phyloP scores from a whole-genome alignment of 495 filamentous ascomycete species.

The Podospora tetraspora region DNA sequence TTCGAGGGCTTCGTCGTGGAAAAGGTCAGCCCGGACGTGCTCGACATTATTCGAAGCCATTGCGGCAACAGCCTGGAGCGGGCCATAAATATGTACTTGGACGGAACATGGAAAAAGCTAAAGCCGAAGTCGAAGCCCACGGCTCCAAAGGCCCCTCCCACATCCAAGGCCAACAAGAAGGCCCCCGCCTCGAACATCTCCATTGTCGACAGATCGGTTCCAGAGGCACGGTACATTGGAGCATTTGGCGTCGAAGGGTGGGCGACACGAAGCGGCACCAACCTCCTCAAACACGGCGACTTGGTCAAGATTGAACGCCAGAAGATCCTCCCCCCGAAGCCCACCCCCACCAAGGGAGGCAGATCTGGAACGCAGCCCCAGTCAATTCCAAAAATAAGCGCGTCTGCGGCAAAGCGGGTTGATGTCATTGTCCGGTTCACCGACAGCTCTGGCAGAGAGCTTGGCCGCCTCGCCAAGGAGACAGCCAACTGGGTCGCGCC shows the following conservation, averaged over 20 bases:
- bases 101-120: constrained; percentile 78
- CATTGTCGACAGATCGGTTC: constrained; percentile 35
- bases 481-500: constrained; percentile 91
- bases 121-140: constrained; percentile 17
- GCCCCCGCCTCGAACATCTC: constrained; percentile 7
- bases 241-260: constrained; percentile 89
- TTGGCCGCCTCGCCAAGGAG: constrained; percentile 86
- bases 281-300: constrained; percentile 71
- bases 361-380: constrained; percentile 26
- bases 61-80: constrained; percentile 58
- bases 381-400: constrained; percentile 30
- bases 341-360: constrained; percentile 46
- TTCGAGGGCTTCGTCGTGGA: constrained; percentile 70
- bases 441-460: constrained; percentile 68
- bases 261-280: constrained; percentile 79
- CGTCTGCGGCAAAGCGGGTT: constrained; percentile 49
- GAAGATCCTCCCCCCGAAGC: constrained; percentile 59
- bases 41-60: constrained; percentile 51
- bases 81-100: constrained; percentile 82
- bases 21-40: constrained; percentile 47
- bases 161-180: constrained; percentile 11
- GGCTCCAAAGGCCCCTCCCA: constrained; percentile 16
- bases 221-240: constrained; percentile 72
- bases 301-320: constrained; percentile 78
- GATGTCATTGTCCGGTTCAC: constrained; percentile 96